Conservation (phyloP, 2,329 filamentous ascomycete species). For the Coniochaeta sp. region DNA sequence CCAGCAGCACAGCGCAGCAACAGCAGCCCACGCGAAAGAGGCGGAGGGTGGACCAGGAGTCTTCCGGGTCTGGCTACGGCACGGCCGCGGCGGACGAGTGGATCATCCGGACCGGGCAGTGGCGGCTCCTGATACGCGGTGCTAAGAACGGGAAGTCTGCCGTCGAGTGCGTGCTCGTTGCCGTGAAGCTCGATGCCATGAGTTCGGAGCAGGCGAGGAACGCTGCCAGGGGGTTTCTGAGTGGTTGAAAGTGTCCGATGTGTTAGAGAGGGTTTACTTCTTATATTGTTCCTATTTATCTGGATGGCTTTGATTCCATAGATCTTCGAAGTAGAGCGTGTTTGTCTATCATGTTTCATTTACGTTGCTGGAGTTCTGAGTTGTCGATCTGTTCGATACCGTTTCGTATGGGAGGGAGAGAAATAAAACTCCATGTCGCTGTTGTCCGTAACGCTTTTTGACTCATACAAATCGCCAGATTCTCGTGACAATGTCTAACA, state of each 20-base stretch:
- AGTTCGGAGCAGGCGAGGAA: constrained; percentile 63
- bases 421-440: too few relatives aligned
- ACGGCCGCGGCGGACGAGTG: constrained; percentile 37
- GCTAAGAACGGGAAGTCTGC: constrained; percentile 39
- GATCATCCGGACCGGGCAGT: constrained; percentile 63
- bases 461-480: too few relatives aligned
- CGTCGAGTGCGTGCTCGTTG: constrained; percentile 66
- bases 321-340: not conserved
- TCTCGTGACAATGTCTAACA: too few relatives aligned
- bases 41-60: constrained; percentile 28
- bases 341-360: not conserved
- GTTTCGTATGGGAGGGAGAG: too few relatives aligned
- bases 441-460: too few relatives aligned
- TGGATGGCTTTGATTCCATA: too few relatives aligned
- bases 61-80: constrained; percentile 1
- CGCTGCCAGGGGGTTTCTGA: constrained; percentile 54
- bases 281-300: not conserved
- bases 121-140: constrained; percentile 60
- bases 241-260: constrained; percentile 8
- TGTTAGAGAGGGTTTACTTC: too few relatives aligned
- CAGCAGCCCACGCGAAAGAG: constrained; percentile 35
- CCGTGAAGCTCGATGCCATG: constrained; percentile 69
- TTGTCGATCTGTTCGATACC: too few relatives aligned
- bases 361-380: too few relatives aligned
- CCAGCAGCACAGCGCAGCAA: constrained; percentile 9